These are phyloP conservation scores for Jackrogersella multiformis DNA, from an alignment of 495 filamentous ascomycete genomes.

Conservation along the genomic window DNA sequence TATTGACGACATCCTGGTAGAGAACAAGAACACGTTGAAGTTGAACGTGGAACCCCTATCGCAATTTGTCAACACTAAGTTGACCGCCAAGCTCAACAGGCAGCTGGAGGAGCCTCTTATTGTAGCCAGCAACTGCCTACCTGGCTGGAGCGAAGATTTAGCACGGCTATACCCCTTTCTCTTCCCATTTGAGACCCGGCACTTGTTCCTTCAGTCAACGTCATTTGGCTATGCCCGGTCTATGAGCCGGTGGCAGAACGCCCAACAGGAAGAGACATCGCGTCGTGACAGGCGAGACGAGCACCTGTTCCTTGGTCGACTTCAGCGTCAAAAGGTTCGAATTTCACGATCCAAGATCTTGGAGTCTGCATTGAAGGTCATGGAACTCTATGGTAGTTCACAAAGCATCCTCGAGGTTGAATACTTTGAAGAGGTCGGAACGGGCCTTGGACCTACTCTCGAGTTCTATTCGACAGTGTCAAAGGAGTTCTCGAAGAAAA, in stretches of 20 bases:
- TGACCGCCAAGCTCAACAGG: slow-evolving; percentile 98
- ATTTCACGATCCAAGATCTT: slow-evolving; percentile 92
- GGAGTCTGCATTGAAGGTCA: slow-evolving; percentile 98
- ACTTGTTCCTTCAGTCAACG: slow-evolving; percentile 96
- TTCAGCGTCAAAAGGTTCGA: slow-evolving; percentile 96
- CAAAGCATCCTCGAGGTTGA: slow-evolving; percentile 96
- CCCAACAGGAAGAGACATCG: slow-evolving; percentile 79
- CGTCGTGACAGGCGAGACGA: slow-evolving; percentile 88
- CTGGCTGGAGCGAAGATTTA: slow-evolving; percentile 97
- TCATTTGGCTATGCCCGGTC: slow-evolving; percentile 98
- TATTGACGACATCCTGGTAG: slow-evolving; percentile 94
- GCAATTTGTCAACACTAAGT: slow-evolving; percentile 98
- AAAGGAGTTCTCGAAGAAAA: slow-evolving; percentile 96
- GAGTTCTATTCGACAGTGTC: slow-evolving; percentile 99
- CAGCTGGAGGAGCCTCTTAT: slow-evolving; percentile 98
- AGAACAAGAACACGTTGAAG: slow-evolving; percentile 74
- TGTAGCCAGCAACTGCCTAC: slow-evolving; percentile 95
- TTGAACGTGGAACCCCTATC: slow-evolving; percentile 84
- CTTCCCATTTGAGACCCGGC: slow-evolving; percentile 98
- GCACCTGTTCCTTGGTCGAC: slow-evolving; percentile 87
- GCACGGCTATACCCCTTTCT: slow-evolving; percentile 95
- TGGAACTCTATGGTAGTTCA: slow-evolving; percentile 97
- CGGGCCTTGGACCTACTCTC: slow-evolving; percentile 92
- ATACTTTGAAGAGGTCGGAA: slow-evolving; percentile 99
- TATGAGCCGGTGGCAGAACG: slow-evolving; percentile 97